phyloP scores from a whole-genome alignment of 2,329 filamentous ascomycete genomes.

The Colletotrichum sansevieriae region DNA sequence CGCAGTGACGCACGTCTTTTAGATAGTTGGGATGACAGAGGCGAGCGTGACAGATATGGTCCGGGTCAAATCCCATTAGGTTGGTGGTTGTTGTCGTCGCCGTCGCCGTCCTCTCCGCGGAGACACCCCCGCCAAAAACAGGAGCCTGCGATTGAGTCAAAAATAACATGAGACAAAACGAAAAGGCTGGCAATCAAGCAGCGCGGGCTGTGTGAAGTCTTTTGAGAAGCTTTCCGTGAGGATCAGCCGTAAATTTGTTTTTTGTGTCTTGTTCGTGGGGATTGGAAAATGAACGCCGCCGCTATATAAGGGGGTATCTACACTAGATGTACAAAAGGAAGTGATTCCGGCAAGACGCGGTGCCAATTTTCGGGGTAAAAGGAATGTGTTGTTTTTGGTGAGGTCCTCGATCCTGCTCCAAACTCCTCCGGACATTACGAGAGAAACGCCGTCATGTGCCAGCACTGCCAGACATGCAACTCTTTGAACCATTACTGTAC shows the following conservation, averaged over 20 bases:
- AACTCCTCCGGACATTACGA: slow-evolving; percentile 10
- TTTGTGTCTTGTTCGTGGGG: not conserved
- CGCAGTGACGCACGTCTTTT: slow-evolving; percentile 6
- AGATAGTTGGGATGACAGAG: not conserved
- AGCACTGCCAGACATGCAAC: slow-evolving; percentile 22
- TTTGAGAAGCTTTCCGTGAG: not conserved
- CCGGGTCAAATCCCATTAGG: too few species aligned
- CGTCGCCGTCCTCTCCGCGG: not conserved
- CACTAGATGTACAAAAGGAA: slow-evolving; percentile 27
- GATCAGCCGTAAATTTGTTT: slow-evolving; percentile 1
- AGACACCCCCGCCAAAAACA: not conserved
- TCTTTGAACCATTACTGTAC: slow-evolving; percentile 9
- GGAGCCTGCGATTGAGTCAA: not conserved
- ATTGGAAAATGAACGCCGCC: not conserved
- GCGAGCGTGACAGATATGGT: too few species aligned
- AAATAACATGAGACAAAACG: not conserved
- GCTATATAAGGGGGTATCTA: slow-evolving; percentile 23
- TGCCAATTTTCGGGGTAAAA: slow-evolving; percentile 11
- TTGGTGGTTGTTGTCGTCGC: not conserved
- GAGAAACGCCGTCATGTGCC: slow-evolving; percentile 26
- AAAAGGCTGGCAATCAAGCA: not conserved
- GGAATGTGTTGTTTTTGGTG: not conserved
- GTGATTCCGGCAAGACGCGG: not conserved
- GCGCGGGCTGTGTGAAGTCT: not conserved
- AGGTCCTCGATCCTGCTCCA: slow-evolving; percentile 4